These are phyloP conservation scores for Schizochytrium sp. DNA, from an alignment of 108 stramenopile species.

Conservation along the genomic window DNA sequence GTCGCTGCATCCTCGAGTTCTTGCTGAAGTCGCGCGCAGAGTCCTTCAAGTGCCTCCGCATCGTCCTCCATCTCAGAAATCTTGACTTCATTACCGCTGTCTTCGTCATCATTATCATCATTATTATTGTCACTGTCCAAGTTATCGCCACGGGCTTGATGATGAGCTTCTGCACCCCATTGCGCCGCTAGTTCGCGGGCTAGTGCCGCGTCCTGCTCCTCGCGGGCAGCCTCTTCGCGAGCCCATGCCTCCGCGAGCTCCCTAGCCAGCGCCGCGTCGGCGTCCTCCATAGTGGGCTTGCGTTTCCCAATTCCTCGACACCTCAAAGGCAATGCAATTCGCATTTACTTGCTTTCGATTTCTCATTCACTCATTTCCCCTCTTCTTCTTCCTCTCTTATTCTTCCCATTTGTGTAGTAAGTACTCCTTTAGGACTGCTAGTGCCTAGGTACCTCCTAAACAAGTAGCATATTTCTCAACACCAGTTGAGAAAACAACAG, in stretches of 20 bases:
- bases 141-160: background rate
- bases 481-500: too few species aligned
- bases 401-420: too few species aligned
- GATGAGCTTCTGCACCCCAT: background rate
- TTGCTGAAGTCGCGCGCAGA: conserved; percentile 36
- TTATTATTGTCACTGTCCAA: background rate
- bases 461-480: too few species aligned
- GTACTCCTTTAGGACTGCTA: too few species aligned
- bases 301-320: background rate
- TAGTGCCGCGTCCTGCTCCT: background rate
- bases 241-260: conserved; percentile 19
- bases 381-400: too few species aligned
- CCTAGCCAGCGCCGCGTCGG: background rate
- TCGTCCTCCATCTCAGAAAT: background rate
- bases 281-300: background rate
- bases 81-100: background rate
- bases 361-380: too few species aligned
- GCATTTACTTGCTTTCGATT: too few species aligned
- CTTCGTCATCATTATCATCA: background rate
- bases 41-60: background rate
- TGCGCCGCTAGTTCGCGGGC: background rate
- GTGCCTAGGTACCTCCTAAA: too few species aligned
- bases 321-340: too few species aligned
- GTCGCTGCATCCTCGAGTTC: conserved; percentile 47
- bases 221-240: background rate